Evolutionary conservation across 2,329 filamentous ascomycete genomes (phyloP).

Genomic region (Zasmidium citrigriseum): DNA sequence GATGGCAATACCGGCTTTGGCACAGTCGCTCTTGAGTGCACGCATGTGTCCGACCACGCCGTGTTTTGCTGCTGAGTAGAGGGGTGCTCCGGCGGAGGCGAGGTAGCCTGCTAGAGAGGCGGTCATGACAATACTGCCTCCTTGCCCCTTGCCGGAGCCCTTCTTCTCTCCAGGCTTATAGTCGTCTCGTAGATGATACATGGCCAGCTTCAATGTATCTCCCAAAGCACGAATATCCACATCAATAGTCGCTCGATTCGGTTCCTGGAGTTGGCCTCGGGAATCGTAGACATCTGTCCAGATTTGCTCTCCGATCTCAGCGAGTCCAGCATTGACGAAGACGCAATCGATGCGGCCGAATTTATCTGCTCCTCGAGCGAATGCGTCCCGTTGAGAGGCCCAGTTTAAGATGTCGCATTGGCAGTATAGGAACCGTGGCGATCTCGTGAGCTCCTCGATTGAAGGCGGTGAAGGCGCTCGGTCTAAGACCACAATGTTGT

Average conservation of each 20-base stretch:
- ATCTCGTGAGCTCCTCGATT: conserved; percentile 22
- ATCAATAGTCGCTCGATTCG: conserved; percentile 47
- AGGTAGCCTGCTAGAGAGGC: conserved; percentile 53
- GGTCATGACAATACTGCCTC: conserved; percentile 50
- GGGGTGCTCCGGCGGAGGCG: conserved; percentile 48
- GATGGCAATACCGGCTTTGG: conserved; percentile 47
- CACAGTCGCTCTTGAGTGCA: conserved; percentile 51
- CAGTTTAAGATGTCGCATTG: conserved; percentile 50
- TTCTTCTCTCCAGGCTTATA: conserved; percentile 7
- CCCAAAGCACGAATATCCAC: conserved; percentile 50
- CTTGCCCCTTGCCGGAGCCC: conserved; percentile 35
- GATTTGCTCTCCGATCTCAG: conserved; percentile 52
- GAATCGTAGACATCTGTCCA: conserved; percentile 48
- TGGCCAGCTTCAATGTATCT: conserved; percentile 50
- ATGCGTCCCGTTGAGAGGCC: conserved; percentile 47
- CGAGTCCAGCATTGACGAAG: conserved; percentile 53
- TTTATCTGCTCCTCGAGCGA: conserved; percentile 41
- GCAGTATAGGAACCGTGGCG: conserved; percentile 31
- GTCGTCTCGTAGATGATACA: conserved; percentile 47
- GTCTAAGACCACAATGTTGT: conserved; percentile 34
- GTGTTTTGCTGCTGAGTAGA: conserved; percentile 54
- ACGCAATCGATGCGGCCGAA: conserved; percentile 50
- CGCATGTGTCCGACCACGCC: conserved; percentile 54
- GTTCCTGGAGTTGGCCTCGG: conserved; percentile 46
- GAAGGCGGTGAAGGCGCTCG: conserved; percentile 19